Conservation (phyloP, 2,329 filamentous ascomycete genomes). For the Neopestalotiopsis sp. region DNA sequence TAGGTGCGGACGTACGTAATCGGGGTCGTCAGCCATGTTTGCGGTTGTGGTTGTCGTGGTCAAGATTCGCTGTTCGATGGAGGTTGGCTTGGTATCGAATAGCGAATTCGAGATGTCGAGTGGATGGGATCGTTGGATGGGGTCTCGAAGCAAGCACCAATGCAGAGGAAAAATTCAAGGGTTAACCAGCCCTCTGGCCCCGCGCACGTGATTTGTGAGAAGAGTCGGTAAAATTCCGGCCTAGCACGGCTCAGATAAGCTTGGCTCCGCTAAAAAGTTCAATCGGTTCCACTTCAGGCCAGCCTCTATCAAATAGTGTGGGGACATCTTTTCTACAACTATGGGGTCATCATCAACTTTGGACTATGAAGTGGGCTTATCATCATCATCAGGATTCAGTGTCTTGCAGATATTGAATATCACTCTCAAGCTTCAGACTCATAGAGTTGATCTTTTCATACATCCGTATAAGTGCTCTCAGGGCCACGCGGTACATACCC, state of each 20-base stretch:
- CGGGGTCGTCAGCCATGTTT: slow-evolving; percentile 78
- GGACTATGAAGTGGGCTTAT: too few species aligned
- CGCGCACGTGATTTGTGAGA: slow-evolving; percentile 14
- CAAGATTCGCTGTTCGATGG: slow-evolving; percentile 49
- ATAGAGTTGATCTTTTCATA: too few species aligned
- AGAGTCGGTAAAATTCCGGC: slow-evolving; percentile 9
- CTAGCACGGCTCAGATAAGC: not conserved
- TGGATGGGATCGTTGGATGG: slow-evolving; percentile 13
- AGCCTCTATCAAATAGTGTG: not conserved
- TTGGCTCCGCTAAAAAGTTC: not conserved
- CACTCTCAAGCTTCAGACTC: too few species aligned
- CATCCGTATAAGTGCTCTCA: too few species aligned
- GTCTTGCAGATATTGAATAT: too few species aligned
- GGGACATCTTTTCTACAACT: not conserved
- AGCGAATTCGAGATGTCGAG: slow-evolving; percentile 39
- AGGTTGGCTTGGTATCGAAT: slow-evolving; percentile 40
- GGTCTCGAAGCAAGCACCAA: not conserved
- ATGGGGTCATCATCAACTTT: not conserved
- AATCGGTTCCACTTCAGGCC: not conserved
- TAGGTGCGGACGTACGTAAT: slow-evolving; percentile 74
- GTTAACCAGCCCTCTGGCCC: slow-evolving; percentile 15
- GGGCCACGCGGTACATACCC: too few species aligned
- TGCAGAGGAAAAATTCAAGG: slow-evolving; percentile 16
- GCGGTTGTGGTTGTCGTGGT: slow-evolving; percentile 47
- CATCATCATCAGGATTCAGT: too few species aligned